These are phyloP conservation scores for Alternaria sp. DNA, from an alignment of 2,329 filamentous ascomycete genomes.

Conservation along the genomic window DNA sequence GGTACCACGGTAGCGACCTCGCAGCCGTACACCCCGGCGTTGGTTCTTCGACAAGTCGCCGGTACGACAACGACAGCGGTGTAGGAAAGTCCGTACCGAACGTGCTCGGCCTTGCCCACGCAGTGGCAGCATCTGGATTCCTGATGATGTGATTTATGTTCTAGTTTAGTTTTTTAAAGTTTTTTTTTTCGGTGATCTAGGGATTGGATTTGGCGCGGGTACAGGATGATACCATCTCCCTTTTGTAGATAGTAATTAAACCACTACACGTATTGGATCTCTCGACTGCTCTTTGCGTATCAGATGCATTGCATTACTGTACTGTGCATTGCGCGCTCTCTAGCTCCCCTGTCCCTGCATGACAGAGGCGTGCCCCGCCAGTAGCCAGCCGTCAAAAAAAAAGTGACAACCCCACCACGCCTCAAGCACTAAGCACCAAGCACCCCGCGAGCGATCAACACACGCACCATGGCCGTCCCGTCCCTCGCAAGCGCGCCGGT, in stretches of 20 bases:
- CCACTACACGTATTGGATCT: background rate
- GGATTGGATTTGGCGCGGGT: conserved; percentile 11
- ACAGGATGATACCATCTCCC: conserved; percentile 14
- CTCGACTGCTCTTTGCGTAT: conserved; percentile 7
- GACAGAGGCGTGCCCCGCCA: conserved; percentile 23
- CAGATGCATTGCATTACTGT: conserved; percentile 6
- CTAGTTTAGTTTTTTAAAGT: background rate
- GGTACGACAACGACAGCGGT: conserved; percentile 35
- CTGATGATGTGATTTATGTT: conserved; percentile 25
- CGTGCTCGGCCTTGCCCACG: conserved; percentile 29
- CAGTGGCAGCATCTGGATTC: conserved; percentile 27
- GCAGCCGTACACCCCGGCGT: conserved; percentile 39
- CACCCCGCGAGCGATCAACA: conserved; percentile 1
- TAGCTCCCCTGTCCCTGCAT: conserved; percentile 20
- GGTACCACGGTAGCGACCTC: conserved; percentile 65
- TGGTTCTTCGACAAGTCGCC: conserved; percentile 29
- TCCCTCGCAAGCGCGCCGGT: conserved; percentile 59
- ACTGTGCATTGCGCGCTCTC: conserved; percentile 22
- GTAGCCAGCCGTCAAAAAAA: conserved; percentile 19
- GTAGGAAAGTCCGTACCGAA: conserved; percentile 38
- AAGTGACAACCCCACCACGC: conserved; percentile 29
- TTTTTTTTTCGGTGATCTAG: background rate
- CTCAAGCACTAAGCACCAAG: conserved; percentile 7
- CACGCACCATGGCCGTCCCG: conserved; percentile 37
- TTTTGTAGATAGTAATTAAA: conserved; percentile 15